Percentiles rank a stretch among this genome's conserved stretches.
These are phyloP conservation scores for Parietaria judaica DNA, from an alignment of 306 rosid genomes.

Conservation along the genomic window DNA sequence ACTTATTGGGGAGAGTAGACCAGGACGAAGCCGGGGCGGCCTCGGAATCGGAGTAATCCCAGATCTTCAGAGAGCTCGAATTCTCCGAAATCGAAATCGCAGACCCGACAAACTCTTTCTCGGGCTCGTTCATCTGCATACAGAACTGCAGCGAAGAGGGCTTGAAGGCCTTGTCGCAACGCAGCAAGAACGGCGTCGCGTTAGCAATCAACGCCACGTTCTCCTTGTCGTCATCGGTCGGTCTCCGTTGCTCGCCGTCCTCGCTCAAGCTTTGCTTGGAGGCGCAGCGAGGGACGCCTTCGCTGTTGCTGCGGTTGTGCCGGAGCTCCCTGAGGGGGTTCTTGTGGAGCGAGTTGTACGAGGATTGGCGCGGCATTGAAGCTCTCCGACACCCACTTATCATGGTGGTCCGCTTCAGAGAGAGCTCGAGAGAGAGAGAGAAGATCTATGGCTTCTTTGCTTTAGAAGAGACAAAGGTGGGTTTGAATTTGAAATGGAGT, in stretches of 20 bases:
- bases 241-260: conserved; percentile 16
- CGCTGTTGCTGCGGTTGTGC: conserved; percentile 63
- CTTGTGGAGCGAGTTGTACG: conserved; percentile 39
- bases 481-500: conserved; percentile 5
- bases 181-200: conserved; percentile 5
- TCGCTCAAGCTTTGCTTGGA: conserved; percentile 7
- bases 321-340: conserved; percentile 48
- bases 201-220: conserved; percentile 26
- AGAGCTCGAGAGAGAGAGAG: neutral
- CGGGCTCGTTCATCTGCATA: conserved; percentile 65
- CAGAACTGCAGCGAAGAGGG: conserved; percentile 67
- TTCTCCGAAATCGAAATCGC: conserved; percentile 44
- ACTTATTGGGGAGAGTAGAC: conserved; percentile 85
- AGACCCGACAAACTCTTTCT: conserved; percentile 32
- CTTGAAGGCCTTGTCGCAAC: conserved; percentile 33
- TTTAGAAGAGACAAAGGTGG: neutral
- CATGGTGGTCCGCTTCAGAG: conserved; percentile 1
- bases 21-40: conserved; percentile 96
- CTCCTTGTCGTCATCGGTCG: conserved; percentile 33
- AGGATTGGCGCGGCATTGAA: conserved; percentile 24
- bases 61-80: conserved; percentile 53
- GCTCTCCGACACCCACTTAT: conserved; percentile 19
- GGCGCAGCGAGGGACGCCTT: conserved; percentile 21
- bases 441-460: too few species aligned
- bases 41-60: conserved; percentile 90